Evolutionary conservation across 495 filamentous ascomycete genomes (phyloP), one percentile per base, ranked within the genome.

Genomic region (Copromyces sp.): DNA sequence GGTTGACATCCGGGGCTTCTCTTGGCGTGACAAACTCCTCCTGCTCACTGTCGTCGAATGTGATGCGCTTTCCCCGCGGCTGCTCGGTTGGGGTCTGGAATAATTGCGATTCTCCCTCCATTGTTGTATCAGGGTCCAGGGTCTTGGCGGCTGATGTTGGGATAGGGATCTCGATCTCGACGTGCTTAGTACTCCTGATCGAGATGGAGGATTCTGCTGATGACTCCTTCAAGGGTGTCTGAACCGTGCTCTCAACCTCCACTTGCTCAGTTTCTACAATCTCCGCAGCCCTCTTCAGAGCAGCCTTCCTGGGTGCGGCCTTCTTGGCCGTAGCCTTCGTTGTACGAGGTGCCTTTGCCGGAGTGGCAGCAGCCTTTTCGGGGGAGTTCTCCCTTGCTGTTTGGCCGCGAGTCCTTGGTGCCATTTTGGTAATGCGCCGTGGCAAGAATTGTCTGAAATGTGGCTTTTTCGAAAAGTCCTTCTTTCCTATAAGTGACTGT

Each of bases 11-110:
- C 70, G 75, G 82, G 65, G 40, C 81, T 75, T 78, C 78, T 39
- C 70, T 76, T 9, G 80, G 78, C 4, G 80, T 80, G 53, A 80
- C 75, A 68, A 78, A 78, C 44, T 79, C 77, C n/a, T 80, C 80
- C 39, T 77, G 68, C 7, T 81, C 79, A 32, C 76, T 77, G 32
- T 79, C 77, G 44, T 80, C 77, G 35, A 80, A 80, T 6, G 74
- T 78, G 69, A 80, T 77, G 72, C 76, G 78, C 72, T 72, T 74
- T 59, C 47, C 75, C 69, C 68, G 73, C 24, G 53, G 53, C 53
- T 61, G 53, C 53, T 77, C 75, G 29, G 53, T 72, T 2, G 79
- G 76, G 24, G 79, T 81, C 74, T 80, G 80, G 71, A 77, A 81
- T 4, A 70, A 32, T 72, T 71, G 32, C 47, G 70, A 12, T 73